Evolutionary conservation across 306 rosid species (phyloP), one percentile per base, ranked within the genome.

Genomic region (Lathyrus aphaca): DNA sequence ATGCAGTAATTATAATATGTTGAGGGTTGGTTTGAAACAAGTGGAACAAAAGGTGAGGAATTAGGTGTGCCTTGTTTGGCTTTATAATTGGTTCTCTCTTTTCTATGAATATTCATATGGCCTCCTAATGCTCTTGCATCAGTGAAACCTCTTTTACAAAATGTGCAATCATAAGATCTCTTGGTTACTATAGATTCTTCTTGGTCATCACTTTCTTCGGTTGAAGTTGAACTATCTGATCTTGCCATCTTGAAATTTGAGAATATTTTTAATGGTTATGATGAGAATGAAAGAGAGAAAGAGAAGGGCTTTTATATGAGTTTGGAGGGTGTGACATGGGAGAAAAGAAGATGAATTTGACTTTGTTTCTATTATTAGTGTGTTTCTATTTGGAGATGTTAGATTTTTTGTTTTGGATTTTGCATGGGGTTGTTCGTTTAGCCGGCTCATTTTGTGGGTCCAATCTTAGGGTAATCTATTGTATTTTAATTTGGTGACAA

Each of bases 101-200:
- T 90, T 44, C 94, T 68, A 59, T 90, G 96, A 39, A 90, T 87
- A 61, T 89, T 89, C 92, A 89, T 89, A 27, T 89, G 96, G 4
- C 96, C 92, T 5, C 96, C 96, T 46, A 89, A 58, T 21, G 94
- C 91, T 35, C 83, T 90, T 0, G 94, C 94, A 45, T 87, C 87
- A 9, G 94, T 87, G 84, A 90, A 90, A 18, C 96, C 96, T 2
- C 85, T 81, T 81, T 73, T 83, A 74, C 96, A 90, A 69, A 86
- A 87, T 45, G 94, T 80, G 88, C 96, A 87, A 43, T 82, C 88
- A 67, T 82, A 86, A 27, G 79, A 81, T n/a, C 86, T 74, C 35
- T 82, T 85, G 0, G 68, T 53, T 4, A 42, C 18, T 6, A 37
- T 44, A 1, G 23, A 56, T 6, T 35, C 72, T 18, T 78, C 81